A percentile compares a stretch with the other conserved stretches of the same genome.
phyloP scores from a whole-genome alignment of 2,329 filamentous ascomycete species.

The Aureobasidium namibiae region DNA sequence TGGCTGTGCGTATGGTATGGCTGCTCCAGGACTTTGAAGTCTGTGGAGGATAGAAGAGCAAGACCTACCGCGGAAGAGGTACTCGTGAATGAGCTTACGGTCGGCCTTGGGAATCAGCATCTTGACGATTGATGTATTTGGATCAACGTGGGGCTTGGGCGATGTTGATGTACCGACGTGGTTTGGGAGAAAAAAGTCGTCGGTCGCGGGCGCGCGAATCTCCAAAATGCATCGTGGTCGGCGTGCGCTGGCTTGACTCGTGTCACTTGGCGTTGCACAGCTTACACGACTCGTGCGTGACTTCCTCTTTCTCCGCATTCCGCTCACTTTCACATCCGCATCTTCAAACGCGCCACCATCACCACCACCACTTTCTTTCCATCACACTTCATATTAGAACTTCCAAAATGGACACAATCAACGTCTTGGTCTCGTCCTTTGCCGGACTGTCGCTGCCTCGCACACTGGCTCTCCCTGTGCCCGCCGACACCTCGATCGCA shows the following conservation, averaged over 20 bases:
- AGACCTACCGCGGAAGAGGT: constrained; percentile 64
- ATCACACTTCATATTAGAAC: too few species aligned
- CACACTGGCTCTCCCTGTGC: constrained; percentile 52
- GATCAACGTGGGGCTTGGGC: constrained; percentile 14
- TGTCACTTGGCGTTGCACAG: background rate
- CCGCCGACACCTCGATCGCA: constrained; percentile 52
- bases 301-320: background rate
- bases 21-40: too few species aligned
- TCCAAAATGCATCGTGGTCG: background rate
- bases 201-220: background rate
- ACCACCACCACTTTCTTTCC: background rate
- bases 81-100: constrained; percentile 99
- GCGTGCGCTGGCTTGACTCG: background rate
- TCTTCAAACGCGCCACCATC: background rate
- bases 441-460: constrained; percentile 72
- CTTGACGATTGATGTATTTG: constrained; percentile 32
- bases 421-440: constrained; percentile 79
- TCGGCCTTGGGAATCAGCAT: constrained; percentile 97
- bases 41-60: too few species aligned
- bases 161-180: constrained; percentile 14
- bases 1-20: too few species aligned
- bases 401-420: constrained; percentile 48
- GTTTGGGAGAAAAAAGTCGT: constrained; percentile 4
- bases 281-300: background rate
- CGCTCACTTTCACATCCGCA: background rate